Conservation (phyloP, 768 basidiomycete genomes). For the Boletus coccyginus region DNA sequence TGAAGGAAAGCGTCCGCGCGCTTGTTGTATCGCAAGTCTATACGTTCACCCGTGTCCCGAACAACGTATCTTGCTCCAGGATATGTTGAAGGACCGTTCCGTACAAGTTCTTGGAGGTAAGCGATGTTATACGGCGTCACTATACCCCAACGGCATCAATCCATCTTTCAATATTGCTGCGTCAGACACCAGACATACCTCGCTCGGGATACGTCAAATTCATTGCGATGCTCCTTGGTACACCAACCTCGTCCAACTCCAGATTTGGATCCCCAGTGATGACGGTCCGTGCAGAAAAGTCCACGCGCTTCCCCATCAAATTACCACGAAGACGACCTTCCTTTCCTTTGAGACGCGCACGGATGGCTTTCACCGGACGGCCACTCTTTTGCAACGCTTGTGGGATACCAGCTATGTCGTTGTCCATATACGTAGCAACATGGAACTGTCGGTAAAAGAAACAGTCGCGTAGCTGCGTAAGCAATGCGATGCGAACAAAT, state of each 20-base stretch:
- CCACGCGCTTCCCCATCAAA: conserved; percentile 99
- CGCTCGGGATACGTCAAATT: conserved; percentile 96
- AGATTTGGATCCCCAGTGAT: conserved; percentile 99
- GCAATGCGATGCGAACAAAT: background rate
- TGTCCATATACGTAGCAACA: conserved; percentile 99
- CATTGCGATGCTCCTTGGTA: conserved; percentile 94
- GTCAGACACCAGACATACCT: conserved; percentile 47
- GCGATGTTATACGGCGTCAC: conserved; percentile 97
- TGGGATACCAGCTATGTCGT: conserved; percentile 97
- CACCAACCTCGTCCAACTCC: conserved; percentile 95
- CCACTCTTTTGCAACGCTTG: conserved; percentile 98
- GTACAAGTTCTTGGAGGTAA: conserved; percentile 90
- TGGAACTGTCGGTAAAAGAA: conserved; percentile 64
- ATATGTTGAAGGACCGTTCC: conserved; percentile 92
- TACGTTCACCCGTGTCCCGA: conserved; percentile 94
- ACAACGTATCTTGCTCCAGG: conserved; percentile 97
- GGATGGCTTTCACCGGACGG: conserved; percentile 96
- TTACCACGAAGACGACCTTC: conserved; percentile 98
- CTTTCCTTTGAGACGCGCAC: conserved; percentile 97
- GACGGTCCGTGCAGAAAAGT: conserved; percentile 98
- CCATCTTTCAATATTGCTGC: background rate
- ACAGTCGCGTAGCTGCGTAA: background rate
- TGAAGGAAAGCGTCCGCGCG: conserved; percentile 92
- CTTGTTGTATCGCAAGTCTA: conserved; percentile 96
- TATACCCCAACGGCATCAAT: conserved; percentile 30